Base-by-base conservation (phyloP, 495 filamentous ascomycete species). In the Hyaloscypha hepaticicola region DNA sequence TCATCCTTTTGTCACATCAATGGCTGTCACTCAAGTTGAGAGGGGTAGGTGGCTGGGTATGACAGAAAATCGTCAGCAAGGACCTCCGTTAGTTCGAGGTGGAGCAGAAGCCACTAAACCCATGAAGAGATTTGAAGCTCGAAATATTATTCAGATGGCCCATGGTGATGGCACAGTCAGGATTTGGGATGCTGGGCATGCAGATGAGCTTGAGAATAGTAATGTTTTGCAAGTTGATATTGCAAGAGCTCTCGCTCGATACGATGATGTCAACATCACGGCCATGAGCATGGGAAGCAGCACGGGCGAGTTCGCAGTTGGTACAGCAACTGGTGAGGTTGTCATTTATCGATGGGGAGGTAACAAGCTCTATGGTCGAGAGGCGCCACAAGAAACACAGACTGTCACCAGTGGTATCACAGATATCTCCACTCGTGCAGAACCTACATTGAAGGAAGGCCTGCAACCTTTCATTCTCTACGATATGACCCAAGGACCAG, bases 191-290 rank as follows among this genome's bases (percentile, higher is more conserved):
- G 82, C 87, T 28, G 96, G 96, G 0, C 87, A 94, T 68, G 89
- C 84, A 6, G 95, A 98, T 72, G 92, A 97, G 72, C 87, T 99
- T 60, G 95, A 98, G 76, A 98, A 98, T 70, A 80, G 84, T 27
- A 80, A 80, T 14, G 82, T 91, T 34, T 78, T 97, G 51, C 93
- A 98, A 77, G 85, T 96, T 2, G 94, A 99, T 73, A 75, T 97
- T 27, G 85, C 87, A 12, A 83, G 92, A 64, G 93, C 93, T n/a
- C 79, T 98, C 6, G 88, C 88, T 41, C 83, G 92, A 27, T 86
- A 83, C n/a, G 80, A 90, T n/a, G 86, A 90, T 50, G 81, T 97
- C 8, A 86, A 89, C 51, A 83, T 97, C 16, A 88, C 86, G 5
- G 79, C 85, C 11, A 87, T 92, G 76, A 88, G 87, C 16, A 83